Evolutionary conservation across 2,329 filamentous ascomycete genomes (phyloP).

Genomic region (Lecanicillium sp.): DNA sequence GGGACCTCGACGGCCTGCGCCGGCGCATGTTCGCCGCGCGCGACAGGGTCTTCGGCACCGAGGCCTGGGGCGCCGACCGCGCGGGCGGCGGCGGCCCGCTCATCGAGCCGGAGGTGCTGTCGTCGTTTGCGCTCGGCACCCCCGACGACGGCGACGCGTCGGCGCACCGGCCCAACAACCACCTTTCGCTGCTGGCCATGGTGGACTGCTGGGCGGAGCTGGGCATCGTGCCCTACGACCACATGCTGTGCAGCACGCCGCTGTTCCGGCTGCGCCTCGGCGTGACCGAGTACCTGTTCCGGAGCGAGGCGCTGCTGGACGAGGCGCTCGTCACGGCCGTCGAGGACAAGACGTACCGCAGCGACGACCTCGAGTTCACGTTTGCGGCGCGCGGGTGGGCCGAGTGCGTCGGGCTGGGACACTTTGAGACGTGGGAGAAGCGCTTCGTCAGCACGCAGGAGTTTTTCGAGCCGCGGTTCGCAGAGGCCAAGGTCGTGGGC

Average conservation of each 20-base stretch:
- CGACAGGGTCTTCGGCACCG: slow-evolving; percentile 68
- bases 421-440: slow-evolving; percentile 89
- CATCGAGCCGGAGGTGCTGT: slow-evolving; percentile 76
- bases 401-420: slow-evolving; percentile 82
- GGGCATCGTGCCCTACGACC: slow-evolving; percentile 92
- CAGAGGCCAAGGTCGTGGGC: slow-evolving; percentile 78
- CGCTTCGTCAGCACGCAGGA: slow-evolving; percentile 83
- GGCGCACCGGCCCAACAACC: slow-evolving; percentile 70
- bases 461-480: slow-evolving; percentile 88
- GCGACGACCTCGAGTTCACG: slow-evolving; percentile 93
- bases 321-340: slow-evolving; percentile 82
- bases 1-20: slow-evolving; percentile 68
- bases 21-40: slow-evolving; percentile 58
- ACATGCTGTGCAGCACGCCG: slow-evolving; percentile 99
- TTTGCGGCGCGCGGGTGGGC: slow-evolving; percentile 96
- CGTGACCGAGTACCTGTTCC: slow-evolving; percentile 94
- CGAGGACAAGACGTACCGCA: slow-evolving; percentile 85
- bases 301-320: slow-evolving; percentile 71
- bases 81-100: slow-evolving; percentile 45
- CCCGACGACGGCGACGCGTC: slow-evolving; percentile 46
- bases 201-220: slow-evolving; percentile 97
- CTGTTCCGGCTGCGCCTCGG: slow-evolving; percentile 94
- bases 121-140: slow-evolving; percentile 79
- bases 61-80: slow-evolving; percentile 38
- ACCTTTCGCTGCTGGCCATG: slow-evolving; percentile 88